Evolutionary conservation across 352 stramenopile species (phyloP).

Genomic region (Phytophthora tentaculata): DNA sequence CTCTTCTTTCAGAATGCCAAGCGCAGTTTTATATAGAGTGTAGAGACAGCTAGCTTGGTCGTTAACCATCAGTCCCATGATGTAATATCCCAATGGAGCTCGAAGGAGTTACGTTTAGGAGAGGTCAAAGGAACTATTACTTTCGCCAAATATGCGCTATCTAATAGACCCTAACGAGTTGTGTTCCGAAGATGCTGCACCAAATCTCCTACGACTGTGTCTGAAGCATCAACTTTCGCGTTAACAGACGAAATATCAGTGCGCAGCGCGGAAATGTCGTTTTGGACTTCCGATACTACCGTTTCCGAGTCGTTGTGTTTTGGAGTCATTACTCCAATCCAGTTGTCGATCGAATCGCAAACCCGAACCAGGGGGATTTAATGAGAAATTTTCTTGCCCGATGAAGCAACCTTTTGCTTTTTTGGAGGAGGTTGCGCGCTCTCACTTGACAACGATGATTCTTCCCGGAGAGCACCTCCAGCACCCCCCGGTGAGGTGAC

Average conservation of each 20-base stretch:
- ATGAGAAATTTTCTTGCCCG: neutral
- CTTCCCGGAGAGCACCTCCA: neutral
- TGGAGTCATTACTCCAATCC: neutral
- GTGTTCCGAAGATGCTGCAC: neutral
- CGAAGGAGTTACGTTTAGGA: neutral
- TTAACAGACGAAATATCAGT: neutral
- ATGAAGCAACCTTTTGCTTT: neutral
- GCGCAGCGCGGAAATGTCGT: neutral
- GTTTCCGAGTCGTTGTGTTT: neutral
- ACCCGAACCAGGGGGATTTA: neutral
- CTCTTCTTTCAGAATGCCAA: no score
- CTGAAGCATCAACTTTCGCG: neutral
- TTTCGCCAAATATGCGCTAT: neutral
- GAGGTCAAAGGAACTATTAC: slow-evolving; percentile 1
- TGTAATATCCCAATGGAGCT: no score
- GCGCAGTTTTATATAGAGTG: no score
- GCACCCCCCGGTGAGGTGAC: neutral
- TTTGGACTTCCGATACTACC: neutral
- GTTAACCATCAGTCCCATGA: no score
- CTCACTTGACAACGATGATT: neutral
- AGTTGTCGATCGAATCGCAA: neutral
- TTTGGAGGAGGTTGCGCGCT: neutral
- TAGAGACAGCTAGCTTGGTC: no score
- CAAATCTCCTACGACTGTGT: neutral
- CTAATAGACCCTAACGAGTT: neutral